Base-by-base conservation (phyloP, 805 yeast genomes). In the Barnettozyma siamensis region DNA sequence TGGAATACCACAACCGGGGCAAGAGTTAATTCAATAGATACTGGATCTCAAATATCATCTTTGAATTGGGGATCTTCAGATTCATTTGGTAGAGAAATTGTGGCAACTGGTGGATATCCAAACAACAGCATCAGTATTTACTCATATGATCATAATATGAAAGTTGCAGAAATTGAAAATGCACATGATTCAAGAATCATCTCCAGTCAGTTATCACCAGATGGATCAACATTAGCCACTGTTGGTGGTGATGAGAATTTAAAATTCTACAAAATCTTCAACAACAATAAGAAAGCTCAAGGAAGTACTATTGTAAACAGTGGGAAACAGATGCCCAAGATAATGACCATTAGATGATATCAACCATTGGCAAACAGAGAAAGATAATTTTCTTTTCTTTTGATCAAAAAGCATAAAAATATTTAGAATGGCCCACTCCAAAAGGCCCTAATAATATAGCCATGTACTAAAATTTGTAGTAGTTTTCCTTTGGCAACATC, bases 1-100 rank as follows among this genome's bases (percentile, higher is more conserved):
- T 93, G 98, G 98, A 93, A 93, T 63, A 78, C 96, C 3, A 76
- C 86, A 16, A 86, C 94, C 0, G 99, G 98, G 2, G 78, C 89
- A 2, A 69, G 95, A 46, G 78, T 86, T 28, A 87, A 88, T 50
- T 75, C 93, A 9, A 83, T 91, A 18, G 93, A 88, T 50, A 84
- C 97, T 0, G 96, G 91, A 6, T 83, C 96, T 0, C 99, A 93
- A 62, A 93, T 93, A 5, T 82, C 95, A n/a, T 85, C 96, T 13
- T 69, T 93, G 45, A 79, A 80, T 53, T 93, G 99, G 99, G 94
- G 95, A 0, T 79, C 77, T 48, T 74, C 85, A 4, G 64, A 73
- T 36, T 83, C 83, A 1, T 76, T 78, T n/a, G 85, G 85, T 1
- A 64, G 47, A 54, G 99, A 93, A 63, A 78, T 93, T 35, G 95